These are phyloP conservation scores for Metschnikowia orientalis DNA, from an alignment of 805 yeast genomes.

Conservation along the genomic window DNA sequence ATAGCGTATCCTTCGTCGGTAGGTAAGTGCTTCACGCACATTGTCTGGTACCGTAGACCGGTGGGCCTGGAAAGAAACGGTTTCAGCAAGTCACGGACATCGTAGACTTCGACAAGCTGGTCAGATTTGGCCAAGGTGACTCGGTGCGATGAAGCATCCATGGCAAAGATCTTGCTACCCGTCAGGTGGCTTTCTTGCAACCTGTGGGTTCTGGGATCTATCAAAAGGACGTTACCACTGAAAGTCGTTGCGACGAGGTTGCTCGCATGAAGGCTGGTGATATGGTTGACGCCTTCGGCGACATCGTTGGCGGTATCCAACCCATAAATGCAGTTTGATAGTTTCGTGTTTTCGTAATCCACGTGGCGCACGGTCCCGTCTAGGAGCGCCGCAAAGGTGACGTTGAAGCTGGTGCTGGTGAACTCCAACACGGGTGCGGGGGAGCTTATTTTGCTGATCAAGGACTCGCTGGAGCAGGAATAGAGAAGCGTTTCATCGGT, in stretches of 20 bases:
- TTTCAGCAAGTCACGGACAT: slow-evolving; percentile 39
- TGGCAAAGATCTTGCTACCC: slow-evolving; percentile 53
- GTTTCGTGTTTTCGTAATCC: slow-evolving; percentile 43
- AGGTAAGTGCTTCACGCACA: slow-evolving; percentile 53
- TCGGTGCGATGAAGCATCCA: slow-evolving; percentile 48
- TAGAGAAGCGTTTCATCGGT: slow-evolving; percentile 11
- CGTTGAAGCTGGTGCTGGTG: slow-evolving; percentile 22
- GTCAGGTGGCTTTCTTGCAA: slow-evolving; percentile 14
- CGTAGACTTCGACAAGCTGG: slow-evolving; percentile 55
- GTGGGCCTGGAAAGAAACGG: slow-evolving; percentile 55
- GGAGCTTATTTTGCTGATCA: slow-evolving; percentile 7
- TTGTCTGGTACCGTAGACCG: slow-evolving; percentile 63
- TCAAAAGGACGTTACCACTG: slow-evolving; percentile 9
- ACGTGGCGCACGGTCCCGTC: slow-evolving; percentile 52
- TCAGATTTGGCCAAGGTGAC: slow-evolving; percentile 53
- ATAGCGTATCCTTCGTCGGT: slow-evolving; percentile 55
- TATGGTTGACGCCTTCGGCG: slow-evolving; percentile 17
- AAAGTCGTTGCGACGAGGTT: slow-evolving; percentile 18
- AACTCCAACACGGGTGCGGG: slow-evolving; percentile 26
- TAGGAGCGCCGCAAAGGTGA: slow-evolving; percentile 45
- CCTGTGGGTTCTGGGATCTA: slow-evolving; percentile 15
- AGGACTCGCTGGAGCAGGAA: slow-evolving; percentile 5
- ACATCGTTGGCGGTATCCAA: slow-evolving; percentile 1
- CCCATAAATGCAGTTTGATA: slow-evolving; percentile 8
- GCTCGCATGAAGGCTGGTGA: slow-evolving; percentile 11